phyloP scores from a whole-genome alignment of 805 yeast species.

The Teunomyces kruisii region DNA sequence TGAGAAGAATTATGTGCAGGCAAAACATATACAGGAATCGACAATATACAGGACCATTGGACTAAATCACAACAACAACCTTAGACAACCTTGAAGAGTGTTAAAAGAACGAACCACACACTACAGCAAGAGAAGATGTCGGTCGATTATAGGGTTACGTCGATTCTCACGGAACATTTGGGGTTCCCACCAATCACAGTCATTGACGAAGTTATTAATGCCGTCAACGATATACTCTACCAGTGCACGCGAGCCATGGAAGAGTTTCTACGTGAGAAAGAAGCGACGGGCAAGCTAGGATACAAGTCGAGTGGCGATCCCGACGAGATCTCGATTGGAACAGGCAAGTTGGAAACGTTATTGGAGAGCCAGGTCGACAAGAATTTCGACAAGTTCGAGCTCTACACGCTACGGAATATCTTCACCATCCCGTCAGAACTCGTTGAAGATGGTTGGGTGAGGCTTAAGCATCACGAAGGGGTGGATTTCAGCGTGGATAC shows the following conservation, averaged over 20 bases:
- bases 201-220: slow-evolving; percentile 84
- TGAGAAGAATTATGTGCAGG: not conserved
- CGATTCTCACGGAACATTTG: slow-evolving; percentile 76
- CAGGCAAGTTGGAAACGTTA: slow-evolving; percentile 75
- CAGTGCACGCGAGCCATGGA: slow-evolving; percentile 81
- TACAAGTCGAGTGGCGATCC: slow-evolving; percentile 8
- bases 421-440: slow-evolving; percentile 67
- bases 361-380: slow-evolving; percentile 74
- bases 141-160: slow-evolving; percentile 29
- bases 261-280: slow-evolving; percentile 45
- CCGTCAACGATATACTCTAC: slow-evolving; percentile 80
- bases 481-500: slow-evolving; percentile 26
- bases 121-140: not conserved
- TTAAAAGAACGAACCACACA: not conserved
- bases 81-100: not conserved
- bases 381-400: slow-evolving; percentile 83
- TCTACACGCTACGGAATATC: slow-evolving; percentile 77
- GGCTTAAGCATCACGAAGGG: slow-evolving; percentile 66
- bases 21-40: not conserved
- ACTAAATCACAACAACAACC: not conserved
- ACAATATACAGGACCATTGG: not conserved
- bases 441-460: slow-evolving; percentile 62
- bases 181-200: slow-evolving; percentile 82
- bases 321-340: slow-evolving; percentile 69
- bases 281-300: slow-evolving; percentile 22